Evolutionary conservation across 2,329 filamentous ascomycete species (phyloP).

Genomic region (Stemphylium beticola): DNA sequence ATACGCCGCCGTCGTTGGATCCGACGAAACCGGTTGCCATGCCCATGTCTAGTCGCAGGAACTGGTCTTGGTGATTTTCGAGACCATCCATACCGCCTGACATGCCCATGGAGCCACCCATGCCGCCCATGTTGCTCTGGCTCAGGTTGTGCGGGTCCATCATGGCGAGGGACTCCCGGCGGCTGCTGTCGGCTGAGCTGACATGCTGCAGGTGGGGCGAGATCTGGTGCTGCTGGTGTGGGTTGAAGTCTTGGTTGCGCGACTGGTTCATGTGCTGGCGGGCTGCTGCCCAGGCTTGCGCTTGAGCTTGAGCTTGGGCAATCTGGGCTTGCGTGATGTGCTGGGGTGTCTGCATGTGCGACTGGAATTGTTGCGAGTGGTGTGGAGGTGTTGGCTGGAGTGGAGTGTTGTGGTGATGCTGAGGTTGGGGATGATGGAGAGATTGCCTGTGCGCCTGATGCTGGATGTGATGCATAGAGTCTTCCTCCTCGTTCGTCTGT

Average conservation of each 20-base stretch:
- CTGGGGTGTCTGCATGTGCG: conserved; percentile 35
- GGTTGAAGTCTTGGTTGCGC: conserved; percentile 40
- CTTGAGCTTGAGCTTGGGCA: conserved; percentile 32
- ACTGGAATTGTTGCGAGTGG: conserved; percentile 30
- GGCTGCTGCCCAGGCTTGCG: conserved; percentile 41
- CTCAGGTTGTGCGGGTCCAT: conserved; percentile 39
- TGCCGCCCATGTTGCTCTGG: conserved; percentile 16
- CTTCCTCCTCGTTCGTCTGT: conserved; percentile 34
- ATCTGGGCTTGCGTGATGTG: conserved; percentile 40
- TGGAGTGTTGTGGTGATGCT: conserved; percentile 30
- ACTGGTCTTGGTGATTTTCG: conserved; percentile 40
- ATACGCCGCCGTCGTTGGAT: conserved; percentile 28
- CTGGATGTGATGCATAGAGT: conserved; percentile 25
- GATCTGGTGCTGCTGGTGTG: conserved; percentile 38
- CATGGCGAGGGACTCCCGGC: conserved; percentile 38
- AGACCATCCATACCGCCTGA: conserved; percentile 43
- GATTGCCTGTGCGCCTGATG: conserved; percentile 13
- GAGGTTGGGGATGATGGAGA: conserved; percentile 16
- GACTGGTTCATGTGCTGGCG: conserved; percentile 48
- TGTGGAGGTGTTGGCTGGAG: conserved; percentile 42
- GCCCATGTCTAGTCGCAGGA: conserved; percentile 42
- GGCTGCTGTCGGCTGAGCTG: conserved; percentile 40
- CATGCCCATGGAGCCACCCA: conserved; percentile 28
- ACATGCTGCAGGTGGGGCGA: conserved; percentile 37
- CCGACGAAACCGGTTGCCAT: conserved; percentile 37